Evolutionary conservation across 2,329 filamentous ascomycete genomes (phyloP), one percentile per base, ranked within the genome.

Genomic region (Calonectria naviculata): DNA sequence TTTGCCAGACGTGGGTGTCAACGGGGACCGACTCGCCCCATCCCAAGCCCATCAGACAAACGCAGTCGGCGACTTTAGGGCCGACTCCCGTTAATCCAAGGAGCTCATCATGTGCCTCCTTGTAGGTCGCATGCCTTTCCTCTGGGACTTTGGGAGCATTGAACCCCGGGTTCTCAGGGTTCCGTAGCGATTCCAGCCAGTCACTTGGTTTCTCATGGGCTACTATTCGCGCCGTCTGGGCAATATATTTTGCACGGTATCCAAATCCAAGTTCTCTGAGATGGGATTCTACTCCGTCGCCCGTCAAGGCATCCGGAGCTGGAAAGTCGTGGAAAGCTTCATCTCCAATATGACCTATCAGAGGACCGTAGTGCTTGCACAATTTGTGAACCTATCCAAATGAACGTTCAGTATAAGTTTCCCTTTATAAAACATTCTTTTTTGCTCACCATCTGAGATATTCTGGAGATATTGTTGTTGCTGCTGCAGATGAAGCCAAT

Each of bases 1-100:
- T 98, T 85, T 98, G 95, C 96, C 95, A 98, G 15, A 99, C 95
- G 83, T 99, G 97, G 1, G 97, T 99, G 82, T 99, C 97, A 36
- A 99, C 94, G 0, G 97, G 97, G 1, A 99, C 95, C 3, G 95
- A 92, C 83, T 98, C 96, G 36, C 93, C 93, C 96, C 97, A 99
- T 31, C 95, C 96, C 17, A 99, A 85, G 0, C 97, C 97, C 93
- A 99, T 98, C 24, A 99, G 86, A 80, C 94, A 98, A 9, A 98
- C 95, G 80, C 97, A 99, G 81, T 99, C 97, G 7, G 97, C 94
- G 0, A 99, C 97, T 82, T 99, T 99, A 1, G 97, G 97, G 0
- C 97, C 97, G 7, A 99, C 97, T 1, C 97, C 97, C 68, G 95
- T 91, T 26, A 99, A 87, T 7, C 89, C 85, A 1, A 98, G 87